Conservation (phyloP, 108 stramenopile genomes). For the Nitzschia sp. region DNA sequence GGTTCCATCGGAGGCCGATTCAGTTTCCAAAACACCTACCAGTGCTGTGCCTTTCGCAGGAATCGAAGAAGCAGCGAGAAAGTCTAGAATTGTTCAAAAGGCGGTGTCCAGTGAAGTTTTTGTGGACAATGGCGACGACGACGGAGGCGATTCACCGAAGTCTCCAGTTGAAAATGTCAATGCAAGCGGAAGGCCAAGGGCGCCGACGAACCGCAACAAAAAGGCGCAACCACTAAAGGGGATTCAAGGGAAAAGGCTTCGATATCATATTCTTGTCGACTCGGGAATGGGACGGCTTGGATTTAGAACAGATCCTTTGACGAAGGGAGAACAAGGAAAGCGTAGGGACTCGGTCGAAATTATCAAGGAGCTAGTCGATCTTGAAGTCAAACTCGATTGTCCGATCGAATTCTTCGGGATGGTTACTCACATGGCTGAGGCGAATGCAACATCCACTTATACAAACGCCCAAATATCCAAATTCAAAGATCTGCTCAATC, state of each 20-base stretch:
- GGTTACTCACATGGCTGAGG: conserved; percentile 87
- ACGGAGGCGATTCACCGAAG: background rate
- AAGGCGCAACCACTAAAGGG: conserved; percentile 12
- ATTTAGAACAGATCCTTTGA: conserved; percentile 47
- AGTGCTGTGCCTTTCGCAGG: conserved; percentile 41
- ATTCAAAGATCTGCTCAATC: conserved; percentile 52
- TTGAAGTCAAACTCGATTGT: conserved; percentile 45
- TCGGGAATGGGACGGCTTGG: conserved; percentile 77
- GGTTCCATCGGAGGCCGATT: conserved; percentile 5
- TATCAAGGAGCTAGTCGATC: conserved; percentile 58
- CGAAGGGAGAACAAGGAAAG: conserved; percentile 34
- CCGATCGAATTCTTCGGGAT: conserved; percentile 76
- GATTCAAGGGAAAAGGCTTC: conserved; percentile 37
- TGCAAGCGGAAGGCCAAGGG: background rate
- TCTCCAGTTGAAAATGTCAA: conserved; percentile 3
- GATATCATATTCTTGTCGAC: conserved; percentile 73
- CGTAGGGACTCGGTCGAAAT: conserved; percentile 55
- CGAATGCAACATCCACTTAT: conserved; percentile 50
- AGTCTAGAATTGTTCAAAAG: conserved; percentile 46
- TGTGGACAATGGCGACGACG: conserved; percentile 14
- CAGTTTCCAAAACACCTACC: background rate
- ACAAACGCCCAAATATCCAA: conserved; percentile 60
- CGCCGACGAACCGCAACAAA: conserved; percentile 20
- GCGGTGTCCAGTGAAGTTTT: conserved; percentile 27
- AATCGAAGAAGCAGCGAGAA: conserved; percentile 63